Percentiles rank a stretch among this genome's conserved stretches.
Evolutionary conservation across 257 asterid species (phyloP).

Genomic region (Nicotiana knightiana): DNA sequence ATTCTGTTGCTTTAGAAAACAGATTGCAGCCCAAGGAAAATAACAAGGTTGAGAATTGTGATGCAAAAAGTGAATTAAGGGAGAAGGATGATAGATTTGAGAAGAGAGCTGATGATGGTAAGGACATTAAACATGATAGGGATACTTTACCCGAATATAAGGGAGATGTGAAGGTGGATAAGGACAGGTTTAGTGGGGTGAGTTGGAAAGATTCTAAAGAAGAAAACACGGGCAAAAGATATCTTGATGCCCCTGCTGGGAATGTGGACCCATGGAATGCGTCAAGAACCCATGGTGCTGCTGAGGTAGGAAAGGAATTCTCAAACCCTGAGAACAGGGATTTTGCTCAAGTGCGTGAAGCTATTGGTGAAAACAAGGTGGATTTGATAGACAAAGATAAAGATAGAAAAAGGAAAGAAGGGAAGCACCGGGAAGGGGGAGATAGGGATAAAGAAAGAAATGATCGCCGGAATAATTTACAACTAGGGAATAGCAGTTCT

Average conservation of each 20-base stretch:
- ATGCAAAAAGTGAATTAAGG: conserved; percentile 52
- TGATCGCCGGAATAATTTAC: conserved; percentile 62
- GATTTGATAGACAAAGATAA: conserved; percentile 74
- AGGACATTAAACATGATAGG: conserved; percentile 57
- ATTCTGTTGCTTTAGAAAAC: conserved; percentile 44
- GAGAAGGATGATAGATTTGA: conserved; percentile 47
- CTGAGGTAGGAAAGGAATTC: conserved; percentile 60
- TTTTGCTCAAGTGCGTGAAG: conserved; percentile 57
- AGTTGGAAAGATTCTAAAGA: conserved; percentile 68
- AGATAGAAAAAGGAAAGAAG: conserved; percentile 90
- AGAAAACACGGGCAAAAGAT: conserved; percentile 48
- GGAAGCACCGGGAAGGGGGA: conserved; percentile 86
- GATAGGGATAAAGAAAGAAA: conserved; percentile 83
- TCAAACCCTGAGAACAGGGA: conserved; percentile 45
- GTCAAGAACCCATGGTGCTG: conserved; percentile 47
- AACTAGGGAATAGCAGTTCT: conserved; percentile 37
- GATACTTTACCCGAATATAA: conserved; percentile 55
- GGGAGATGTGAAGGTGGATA: conserved; percentile 55
- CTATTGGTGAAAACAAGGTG: conserved; percentile 75
- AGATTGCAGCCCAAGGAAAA: conserved; percentile 62
- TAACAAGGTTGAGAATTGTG: conserved; percentile 56
- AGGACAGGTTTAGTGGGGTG: conserved; percentile 50
- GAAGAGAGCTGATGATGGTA: conserved; percentile 54
- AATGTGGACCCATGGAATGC: conserved; percentile 53
- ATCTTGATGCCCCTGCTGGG: conserved; percentile 51